A percentile compares a stretch with the other conserved stretches of the same genome.
Conservation (phyloP, 768 basidiomycete species). For the Leccinum uliginosum region DNA sequence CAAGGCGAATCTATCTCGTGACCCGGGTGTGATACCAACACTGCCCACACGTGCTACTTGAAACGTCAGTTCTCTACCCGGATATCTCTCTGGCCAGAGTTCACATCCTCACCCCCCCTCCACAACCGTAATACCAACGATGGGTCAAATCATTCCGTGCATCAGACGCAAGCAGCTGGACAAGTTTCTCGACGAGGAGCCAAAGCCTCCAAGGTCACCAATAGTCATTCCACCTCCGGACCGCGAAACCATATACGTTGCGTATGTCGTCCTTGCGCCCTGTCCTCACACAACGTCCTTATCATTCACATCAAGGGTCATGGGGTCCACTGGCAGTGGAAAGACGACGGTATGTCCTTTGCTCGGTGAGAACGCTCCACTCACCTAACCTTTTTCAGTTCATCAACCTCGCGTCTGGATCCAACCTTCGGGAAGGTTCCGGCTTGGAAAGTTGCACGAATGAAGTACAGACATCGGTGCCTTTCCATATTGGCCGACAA, state of each 20-base stretch:
- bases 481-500: slow-evolving; percentile 29
- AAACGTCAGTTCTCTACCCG: slow-evolving; percentile 24
- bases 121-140: slow-evolving; percentile 17
- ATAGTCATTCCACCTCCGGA: slow-evolving; percentile 6
- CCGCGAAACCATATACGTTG: slow-evolving; percentile 27
- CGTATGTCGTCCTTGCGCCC: slow-evolving; percentile 20
- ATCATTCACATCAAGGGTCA: slow-evolving; percentile 28
- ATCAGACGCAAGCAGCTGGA: slow-evolving; percentile 24
- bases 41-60: slow-evolving; percentile 25
- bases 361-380: neutral
- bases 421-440: slow-evolving; percentile 28
- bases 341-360: slow-evolving; percentile 30
- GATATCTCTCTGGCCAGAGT: slow-evolving; percentile 23
- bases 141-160: slow-evolving; percentile 28
- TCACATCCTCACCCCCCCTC: slow-evolving; percentile 11
- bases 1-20: slow-evolving; percentile 25
- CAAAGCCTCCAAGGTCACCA: slow-evolving; percentile 16
- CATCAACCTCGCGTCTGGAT: slow-evolving; percentile 35
- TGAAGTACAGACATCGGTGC: slow-evolving; percentile 26
- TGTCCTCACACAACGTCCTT: slow-evolving; percentile 12
- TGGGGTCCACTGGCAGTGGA: slow-evolving; percentile 34
- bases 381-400: slow-evolving; percentile 26
- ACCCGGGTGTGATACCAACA: slow-evolving; percentile 28
- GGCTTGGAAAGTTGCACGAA: slow-evolving; percentile 36
- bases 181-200: slow-evolving; percentile 24